Conservation (phyloP, 805 yeast genomes). For the Lipomyces yamadae region DNA sequence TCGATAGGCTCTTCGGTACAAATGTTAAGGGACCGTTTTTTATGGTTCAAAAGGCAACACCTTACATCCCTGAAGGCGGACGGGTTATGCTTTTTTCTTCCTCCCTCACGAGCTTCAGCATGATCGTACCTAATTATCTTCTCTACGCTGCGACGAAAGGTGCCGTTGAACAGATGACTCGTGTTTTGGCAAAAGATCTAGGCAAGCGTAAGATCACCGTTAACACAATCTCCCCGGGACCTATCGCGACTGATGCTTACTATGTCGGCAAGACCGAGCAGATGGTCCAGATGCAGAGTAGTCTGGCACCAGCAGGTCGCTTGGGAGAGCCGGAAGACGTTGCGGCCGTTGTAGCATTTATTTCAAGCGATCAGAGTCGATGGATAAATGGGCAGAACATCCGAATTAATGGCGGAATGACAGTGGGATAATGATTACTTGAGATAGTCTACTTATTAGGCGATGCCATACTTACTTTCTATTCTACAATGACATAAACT, state of each 20-base stretch:
- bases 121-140: slow-evolving; percentile 53
- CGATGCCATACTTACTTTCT: too few species aligned
- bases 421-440: neutral
- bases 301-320: slow-evolving; percentile 48
- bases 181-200: slow-evolving; percentile 55
- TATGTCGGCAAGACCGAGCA: slow-evolving; percentile 35
- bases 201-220: slow-evolving; percentile 51
- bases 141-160: slow-evolving; percentile 63
- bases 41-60: neutral
- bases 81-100: slow-evolving; percentile 2
- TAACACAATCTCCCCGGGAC: slow-evolving; percentile 56
- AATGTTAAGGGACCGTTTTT: slow-evolving; percentile 17
- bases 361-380: slow-evolving; percentile 57
- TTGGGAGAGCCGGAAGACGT: slow-evolving; percentile 57
- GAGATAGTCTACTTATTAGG: too few species aligned
- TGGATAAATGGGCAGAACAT: slow-evolving; percentile 59
- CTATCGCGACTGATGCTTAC: slow-evolving; percentile 16
- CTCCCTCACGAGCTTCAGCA: neutral
- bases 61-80: neutral
- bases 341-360: slow-evolving; percentile 52
- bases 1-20: slow-evolving; percentile 5
- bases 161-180: slow-evolving; percentile 59
- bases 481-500: too few species aligned
- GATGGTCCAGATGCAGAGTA: slow-evolving; percentile 46
- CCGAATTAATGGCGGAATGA: slow-evolving; percentile 59